Conservation (phyloP, 202 grass and related monocot genomes). For the Dendrocalamus latiflorus region DNA sequence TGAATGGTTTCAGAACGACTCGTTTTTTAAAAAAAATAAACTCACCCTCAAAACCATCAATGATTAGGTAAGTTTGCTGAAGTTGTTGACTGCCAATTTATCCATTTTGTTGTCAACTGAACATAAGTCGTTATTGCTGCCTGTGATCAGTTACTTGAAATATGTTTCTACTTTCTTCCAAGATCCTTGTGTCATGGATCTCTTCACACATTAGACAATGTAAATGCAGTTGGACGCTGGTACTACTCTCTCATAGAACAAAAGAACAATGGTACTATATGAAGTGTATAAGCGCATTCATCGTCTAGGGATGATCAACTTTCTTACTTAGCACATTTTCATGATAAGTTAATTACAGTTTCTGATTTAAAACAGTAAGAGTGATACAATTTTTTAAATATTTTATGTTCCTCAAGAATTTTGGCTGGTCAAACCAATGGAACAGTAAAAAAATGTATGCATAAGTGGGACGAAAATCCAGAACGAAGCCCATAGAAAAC, state of each 20-base stretch:
- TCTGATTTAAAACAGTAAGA: neutral
- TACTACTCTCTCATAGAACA: neutral
- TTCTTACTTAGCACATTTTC: neutral
- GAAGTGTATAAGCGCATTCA: neutral
- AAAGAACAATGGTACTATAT: neutral
- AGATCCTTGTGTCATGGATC: neutral
- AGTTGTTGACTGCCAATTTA: neutral
- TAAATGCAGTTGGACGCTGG: too few relatives aligned
- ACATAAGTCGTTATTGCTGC: neutral
- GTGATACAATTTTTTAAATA: neutral
- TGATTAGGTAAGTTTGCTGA: neutral
- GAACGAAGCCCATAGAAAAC: neutral
- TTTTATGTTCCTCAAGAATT: neutral
- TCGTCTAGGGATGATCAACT: neutral
- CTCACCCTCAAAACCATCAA: neutral
- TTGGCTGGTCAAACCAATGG: slow-evolving; percentile 12
- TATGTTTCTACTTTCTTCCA: neutral
- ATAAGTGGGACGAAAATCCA: neutral
- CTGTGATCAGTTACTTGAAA: neutral
- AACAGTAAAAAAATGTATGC: slow-evolving; percentile 6
- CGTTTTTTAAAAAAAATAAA: neutral
- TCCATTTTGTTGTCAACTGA: neutral
- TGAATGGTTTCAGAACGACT: neutral
- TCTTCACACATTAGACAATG: neutral
- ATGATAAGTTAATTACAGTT: neutral